A percentile compares a stretch with the other conserved stretches of the same genome.
phyloP scores from a whole-genome alignment of 2,329 filamentous ascomycete species.

The Fusarium secorum region DNA sequence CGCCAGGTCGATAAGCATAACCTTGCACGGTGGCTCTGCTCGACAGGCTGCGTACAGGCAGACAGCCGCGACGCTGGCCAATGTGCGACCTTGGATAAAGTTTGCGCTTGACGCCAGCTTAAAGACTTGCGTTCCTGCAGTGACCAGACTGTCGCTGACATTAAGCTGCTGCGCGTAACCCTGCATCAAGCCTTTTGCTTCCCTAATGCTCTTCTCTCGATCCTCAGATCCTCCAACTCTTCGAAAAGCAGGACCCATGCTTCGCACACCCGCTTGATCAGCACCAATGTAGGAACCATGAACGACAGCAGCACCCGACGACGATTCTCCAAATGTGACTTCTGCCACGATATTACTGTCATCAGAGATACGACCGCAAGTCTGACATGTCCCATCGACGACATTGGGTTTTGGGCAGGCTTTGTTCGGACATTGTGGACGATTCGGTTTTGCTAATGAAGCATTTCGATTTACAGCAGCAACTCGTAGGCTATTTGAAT shows the following conservation, averaged over 20 bases:
- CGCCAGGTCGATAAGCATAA: slow-evolving; percentile 95
- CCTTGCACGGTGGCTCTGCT: slow-evolving; percentile 77
- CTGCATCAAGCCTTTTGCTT: slow-evolving; percentile 66
- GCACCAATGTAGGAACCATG: slow-evolving; percentile 89
- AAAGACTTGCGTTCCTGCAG: slow-evolving; percentile 75
- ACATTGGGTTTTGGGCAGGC: slow-evolving; percentile 68
- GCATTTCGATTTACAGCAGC: slow-evolving; percentile 44
- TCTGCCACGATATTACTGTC: slow-evolving; percentile 92
- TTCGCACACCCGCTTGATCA: slow-evolving; percentile 81
- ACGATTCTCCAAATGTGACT: slow-evolving; percentile 87
- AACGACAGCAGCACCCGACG: slow-evolving; percentile 85
- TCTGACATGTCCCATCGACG: slow-evolving; percentile 75
- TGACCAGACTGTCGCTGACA: slow-evolving; percentile 68
- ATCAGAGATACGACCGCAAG: slow-evolving; percentile 84
- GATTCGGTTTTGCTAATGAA: slow-evolving; percentile 46
- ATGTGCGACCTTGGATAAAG: slow-evolving; percentile 85
- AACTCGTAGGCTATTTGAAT: slow-evolving; percentile 38
- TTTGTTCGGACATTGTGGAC: slow-evolving; percentile 65
- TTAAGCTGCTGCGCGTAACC: slow-evolving; percentile 68
- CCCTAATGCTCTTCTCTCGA: slow-evolving; percentile 66
- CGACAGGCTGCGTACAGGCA: slow-evolving; percentile 91
- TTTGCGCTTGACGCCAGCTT: slow-evolving; percentile 77
- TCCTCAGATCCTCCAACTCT: slow-evolving; percentile 66
- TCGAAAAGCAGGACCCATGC: slow-evolving; percentile 68
- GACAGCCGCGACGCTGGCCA: slow-evolving; percentile 86